Evolutionary conservation across 306 rosid genomes (phyloP).

Genomic region (Herpetospermum pedunculosum): DNA sequence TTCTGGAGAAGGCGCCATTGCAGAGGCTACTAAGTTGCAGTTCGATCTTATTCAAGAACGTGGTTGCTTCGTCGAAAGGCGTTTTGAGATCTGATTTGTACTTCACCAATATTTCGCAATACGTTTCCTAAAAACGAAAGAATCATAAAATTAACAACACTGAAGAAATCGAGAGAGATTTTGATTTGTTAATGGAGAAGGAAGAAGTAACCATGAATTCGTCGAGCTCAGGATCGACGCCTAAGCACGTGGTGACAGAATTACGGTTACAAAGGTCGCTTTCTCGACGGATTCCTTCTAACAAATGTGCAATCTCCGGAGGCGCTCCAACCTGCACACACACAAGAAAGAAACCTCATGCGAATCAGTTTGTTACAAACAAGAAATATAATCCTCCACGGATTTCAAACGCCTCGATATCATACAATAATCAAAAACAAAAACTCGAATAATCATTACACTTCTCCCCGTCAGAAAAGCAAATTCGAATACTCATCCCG

Average conservation of each 20-base stretch:
- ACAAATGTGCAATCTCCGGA: conserved; percentile 68
- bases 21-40: conserved; percentile 65
- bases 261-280: conserved; percentile 43
- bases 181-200: conserved; percentile 12
- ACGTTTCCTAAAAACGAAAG: conserved; percentile 43
- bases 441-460: neutral
- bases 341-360: conserved; percentile 5
- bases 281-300: conserved; percentile 73
- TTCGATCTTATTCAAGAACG: conserved; percentile 82
- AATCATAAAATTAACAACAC: neutral
- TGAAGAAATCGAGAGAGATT: neutral
- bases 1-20: conserved; percentile 39
- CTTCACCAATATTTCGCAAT: conserved; percentile 68
- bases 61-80: conserved; percentile 87
- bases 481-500: neutral
- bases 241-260: conserved; percentile 68
- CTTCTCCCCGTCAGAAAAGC: neutral
- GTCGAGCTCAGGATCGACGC: conserved; percentile 99
- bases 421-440: neutral
- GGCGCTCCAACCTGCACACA: conserved; percentile 82
- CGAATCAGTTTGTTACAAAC: neutral
- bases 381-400: neutral
- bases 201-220: conserved; percentile 77
- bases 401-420: neutral
- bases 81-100: conserved; percentile 77